Evolutionary conservation across 2,329 filamentous ascomycete genomes (phyloP).

Genomic region (Colletotrichum noveboracense): DNA sequence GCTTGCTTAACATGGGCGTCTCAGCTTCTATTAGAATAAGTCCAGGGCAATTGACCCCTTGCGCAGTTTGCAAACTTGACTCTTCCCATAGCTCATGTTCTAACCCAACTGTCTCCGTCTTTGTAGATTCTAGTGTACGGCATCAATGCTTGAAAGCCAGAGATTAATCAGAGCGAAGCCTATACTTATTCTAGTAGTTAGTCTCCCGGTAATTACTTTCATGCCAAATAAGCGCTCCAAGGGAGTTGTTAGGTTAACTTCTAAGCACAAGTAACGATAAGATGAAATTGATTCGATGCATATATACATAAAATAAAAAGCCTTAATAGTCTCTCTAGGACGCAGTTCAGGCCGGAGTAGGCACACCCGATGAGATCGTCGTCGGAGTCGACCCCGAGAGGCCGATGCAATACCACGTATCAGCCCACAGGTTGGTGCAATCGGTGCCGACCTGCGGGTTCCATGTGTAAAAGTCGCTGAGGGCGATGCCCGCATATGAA

Average conservation of each 20-base stretch:
- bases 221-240: neutral
- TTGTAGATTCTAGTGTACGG: neutral
- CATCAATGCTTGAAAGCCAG: neutral
- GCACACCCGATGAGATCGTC: neutral
- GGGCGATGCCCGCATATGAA: slow-evolving; percentile 3
- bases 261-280: neutral
- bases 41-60: neutral
- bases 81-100: neutral
- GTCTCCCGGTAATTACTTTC: neutral
- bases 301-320: neutral
- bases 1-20: neutral
- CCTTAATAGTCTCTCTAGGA: neutral
- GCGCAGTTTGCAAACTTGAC: neutral
- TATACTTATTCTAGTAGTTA: neutral
- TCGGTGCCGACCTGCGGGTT: neutral
- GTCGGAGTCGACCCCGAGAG: neutral
- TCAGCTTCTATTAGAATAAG: neutral
- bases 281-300: neutral
- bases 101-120: neutral
- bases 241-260: neutral
- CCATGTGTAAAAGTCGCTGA: slow-evolving; percentile 11
- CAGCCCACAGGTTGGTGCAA: neutral
- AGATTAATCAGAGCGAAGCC: neutral
- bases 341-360: neutral
- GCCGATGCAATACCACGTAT: neutral